phyloP scores from a whole-genome alignment of 2,329 filamentous ascomycete species.

The Furcasterigmium furcatum region DNA sequence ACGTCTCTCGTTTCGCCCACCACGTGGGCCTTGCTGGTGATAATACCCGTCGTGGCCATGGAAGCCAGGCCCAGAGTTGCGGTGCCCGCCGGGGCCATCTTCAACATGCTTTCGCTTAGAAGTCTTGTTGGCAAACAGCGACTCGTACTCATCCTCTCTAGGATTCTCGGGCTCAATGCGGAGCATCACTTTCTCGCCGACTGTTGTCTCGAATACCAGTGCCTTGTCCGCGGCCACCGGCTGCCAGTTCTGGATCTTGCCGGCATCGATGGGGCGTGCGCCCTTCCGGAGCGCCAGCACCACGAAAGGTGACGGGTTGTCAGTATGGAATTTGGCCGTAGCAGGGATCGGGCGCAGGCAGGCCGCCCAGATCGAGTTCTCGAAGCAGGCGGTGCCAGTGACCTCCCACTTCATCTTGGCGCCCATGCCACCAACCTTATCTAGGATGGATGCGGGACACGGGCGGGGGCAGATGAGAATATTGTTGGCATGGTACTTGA shows the following conservation, averaged over 20 bases:
- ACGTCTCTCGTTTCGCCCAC: slow-evolving; percentile 36
- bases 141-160: slow-evolving; percentile 61
- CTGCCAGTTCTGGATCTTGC: slow-evolving; percentile 80
- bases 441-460: slow-evolving; percentile 67
- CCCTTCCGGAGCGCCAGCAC: slow-evolving; percentile 78
- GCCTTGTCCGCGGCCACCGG: slow-evolving; percentile 67
- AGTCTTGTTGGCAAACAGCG: slow-evolving; percentile 56
- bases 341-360: slow-evolving; percentile 70
- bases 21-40: slow-evolving; percentile 25
- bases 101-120: slow-evolving; percentile 59
- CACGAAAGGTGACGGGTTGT: slow-evolving; percentile 74
- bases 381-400: slow-evolving; percentile 68
- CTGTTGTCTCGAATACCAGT: slow-evolving; percentile 75
- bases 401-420: slow-evolving; percentile 83
- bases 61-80: neutral
- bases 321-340: slow-evolving; percentile 69
- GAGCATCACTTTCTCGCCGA: slow-evolving; percentile 83
- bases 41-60: slow-evolving; percentile 35
- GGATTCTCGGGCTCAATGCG: slow-evolving; percentile 72
- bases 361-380: slow-evolving; percentile 86
- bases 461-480: slow-evolving; percentile 84
- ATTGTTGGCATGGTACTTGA: slow-evolving; percentile 82
- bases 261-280: slow-evolving; percentile 74
- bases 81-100: slow-evolving; percentile 37
- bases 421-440: slow-evolving; percentile 84